A percentile compares a stretch with the other conserved stretches of the same genome.
Conservation (phyloP, 331 rosid genomes). For the Phaseolus coccineus region DNA sequence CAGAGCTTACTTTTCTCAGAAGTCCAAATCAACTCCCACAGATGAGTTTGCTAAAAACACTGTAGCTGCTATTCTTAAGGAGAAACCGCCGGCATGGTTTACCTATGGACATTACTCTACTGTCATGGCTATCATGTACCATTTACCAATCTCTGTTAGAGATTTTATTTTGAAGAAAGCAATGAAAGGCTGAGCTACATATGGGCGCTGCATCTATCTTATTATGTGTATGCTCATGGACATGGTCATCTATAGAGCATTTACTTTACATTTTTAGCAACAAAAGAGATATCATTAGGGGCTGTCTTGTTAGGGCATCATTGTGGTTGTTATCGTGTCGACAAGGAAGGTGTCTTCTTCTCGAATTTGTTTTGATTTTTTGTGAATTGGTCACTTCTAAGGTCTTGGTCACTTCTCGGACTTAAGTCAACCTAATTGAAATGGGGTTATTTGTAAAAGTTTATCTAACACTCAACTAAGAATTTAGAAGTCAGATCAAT, state of each 20-base stretch:
- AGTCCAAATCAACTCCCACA: constrained; percentile 62
- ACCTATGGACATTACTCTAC: constrained; percentile 64
- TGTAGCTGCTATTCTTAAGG: constrained; percentile 67
- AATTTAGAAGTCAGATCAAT: no score
- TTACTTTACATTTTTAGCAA: not conserved
- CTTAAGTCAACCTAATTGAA: no score
- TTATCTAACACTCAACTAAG: no score
- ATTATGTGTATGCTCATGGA: not conserved
- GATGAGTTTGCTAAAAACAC: constrained; percentile 80
- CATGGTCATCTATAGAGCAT: constrained; percentile 5
- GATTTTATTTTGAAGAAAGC: constrained; percentile 58
- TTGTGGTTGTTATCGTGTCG: not conserved
- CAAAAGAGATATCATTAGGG: not conserved
- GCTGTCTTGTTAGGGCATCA: not conserved
- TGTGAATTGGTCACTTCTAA: no score
- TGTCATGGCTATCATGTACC: constrained; percentile 65
- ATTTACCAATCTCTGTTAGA: constrained; percentile 74
- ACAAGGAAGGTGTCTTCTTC: no score
- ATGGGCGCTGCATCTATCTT: not conserved
- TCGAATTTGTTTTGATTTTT: no score
- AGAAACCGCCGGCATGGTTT: constrained; percentile 89
- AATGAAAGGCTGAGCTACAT: constrained; percentile 56
- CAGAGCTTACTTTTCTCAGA: constrained; percentile 67
- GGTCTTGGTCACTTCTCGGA: no score
- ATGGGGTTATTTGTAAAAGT: no score